These are phyloP conservation scores for Cladorrhinum sp. DNA, from an alignment of 2,329 filamentous ascomycete genomes.

Conservation along the genomic window DNA sequence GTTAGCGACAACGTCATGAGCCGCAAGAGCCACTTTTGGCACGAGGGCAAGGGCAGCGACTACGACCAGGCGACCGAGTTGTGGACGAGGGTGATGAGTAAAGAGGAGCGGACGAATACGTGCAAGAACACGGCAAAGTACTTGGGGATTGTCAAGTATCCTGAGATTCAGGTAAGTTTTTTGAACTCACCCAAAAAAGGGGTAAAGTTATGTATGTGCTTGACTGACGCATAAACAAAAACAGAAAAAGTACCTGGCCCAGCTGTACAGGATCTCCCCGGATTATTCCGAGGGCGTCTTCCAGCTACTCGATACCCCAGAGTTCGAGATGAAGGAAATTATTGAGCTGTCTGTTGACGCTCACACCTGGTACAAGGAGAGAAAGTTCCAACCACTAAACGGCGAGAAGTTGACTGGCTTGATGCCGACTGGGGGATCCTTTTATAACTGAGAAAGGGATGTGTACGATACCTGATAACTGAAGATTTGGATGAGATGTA, in stretches of 20 bases:
- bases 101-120: constrained; percentile 42
- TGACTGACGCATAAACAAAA: neutral
- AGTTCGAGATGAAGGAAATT: constrained; percentile 45
- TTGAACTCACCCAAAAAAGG: neutral
- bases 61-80: constrained; percentile 51
- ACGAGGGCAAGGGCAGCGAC: constrained; percentile 51
- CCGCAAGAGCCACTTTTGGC: constrained; percentile 53
- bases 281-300: constrained; percentile 48
- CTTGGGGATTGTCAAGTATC: constrained; percentile 42
- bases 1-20: constrained; percentile 49
- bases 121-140: constrained; percentile 48
- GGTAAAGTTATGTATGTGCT: neutral
- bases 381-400: constrained; percentile 13
- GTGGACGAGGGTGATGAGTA: constrained; percentile 47
- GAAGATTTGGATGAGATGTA: too few relatives aligned
- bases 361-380: constrained; percentile 14
- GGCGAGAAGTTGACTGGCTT: constrained; percentile 15
- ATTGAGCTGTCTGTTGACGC: constrained; percentile 21
- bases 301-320: constrained; percentile 41
- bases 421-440: neutral
- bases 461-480: neutral
- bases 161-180: constrained; percentile 38
- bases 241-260: constrained; percentile 48
- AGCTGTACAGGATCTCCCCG: constrained; percentile 47
- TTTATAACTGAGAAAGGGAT: constrained; percentile 1